phyloP scores from a whole-genome alignment of 176 grass and related monocot genomes.

The Avena atlantica region DNA sequence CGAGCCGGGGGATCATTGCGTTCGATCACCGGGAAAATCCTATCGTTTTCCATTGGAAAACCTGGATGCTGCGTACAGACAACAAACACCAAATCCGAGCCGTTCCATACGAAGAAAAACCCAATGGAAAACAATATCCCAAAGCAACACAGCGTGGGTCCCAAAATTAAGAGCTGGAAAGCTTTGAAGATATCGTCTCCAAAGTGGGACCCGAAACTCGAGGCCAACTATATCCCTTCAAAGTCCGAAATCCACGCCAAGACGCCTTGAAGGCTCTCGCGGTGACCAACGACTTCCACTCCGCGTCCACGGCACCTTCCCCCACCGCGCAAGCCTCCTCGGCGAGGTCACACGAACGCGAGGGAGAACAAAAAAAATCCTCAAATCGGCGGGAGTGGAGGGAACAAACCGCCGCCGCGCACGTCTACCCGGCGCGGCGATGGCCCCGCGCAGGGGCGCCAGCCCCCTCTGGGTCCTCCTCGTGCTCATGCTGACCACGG shows the following conservation, averaged over 20 bases:
- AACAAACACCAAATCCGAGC: too few species aligned
- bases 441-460: slow-evolving; percentile 25
- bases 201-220: background rate
- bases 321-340: slow-evolving; percentile 28
- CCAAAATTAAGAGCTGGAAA: too few species aligned
- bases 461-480: slow-evolving; percentile 27
- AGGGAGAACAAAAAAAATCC: background rate
- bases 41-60: too few species aligned
- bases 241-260: background rate
- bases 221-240: slow-evolving; percentile 10
- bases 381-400: background rate
- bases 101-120: too few species aligned
- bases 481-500: slow-evolving; percentile 11
- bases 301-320: slow-evolving; percentile 24
- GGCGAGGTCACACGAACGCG: background rate
- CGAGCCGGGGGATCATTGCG: too few species aligned
- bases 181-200: too few species aligned
- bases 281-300: background rate
- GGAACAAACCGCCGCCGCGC: background rate
- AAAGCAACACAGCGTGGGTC: too few species aligned
- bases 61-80: too few species aligned
- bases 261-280: background rate
- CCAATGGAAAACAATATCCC: too few species aligned
- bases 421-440: background rate
- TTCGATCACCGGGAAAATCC: too few species aligned